Evolutionary conservation across 805 yeast genomes (phyloP), one percentile per base, ranked within the genome.

Genomic region (Candida takata): DNA sequence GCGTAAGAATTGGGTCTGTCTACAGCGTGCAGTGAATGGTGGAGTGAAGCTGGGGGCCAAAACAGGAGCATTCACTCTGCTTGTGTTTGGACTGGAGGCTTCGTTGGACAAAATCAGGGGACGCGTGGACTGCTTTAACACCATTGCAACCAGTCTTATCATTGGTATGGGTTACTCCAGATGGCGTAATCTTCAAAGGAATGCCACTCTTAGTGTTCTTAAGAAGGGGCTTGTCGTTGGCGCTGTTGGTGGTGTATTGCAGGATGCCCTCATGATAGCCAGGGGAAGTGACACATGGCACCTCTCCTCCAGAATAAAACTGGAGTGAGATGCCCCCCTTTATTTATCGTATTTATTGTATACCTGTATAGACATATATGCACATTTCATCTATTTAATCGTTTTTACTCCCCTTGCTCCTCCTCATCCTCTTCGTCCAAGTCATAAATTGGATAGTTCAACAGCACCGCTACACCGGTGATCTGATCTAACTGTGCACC

Each of bases 401-500:
- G 37, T 27, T 28, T 20, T 31, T 47, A 37, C 13, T 50, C 52
- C 35, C 32, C 33, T 16, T 38, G 31, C 4, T 34, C 40, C 10
- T 68, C 75, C 10, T 67, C 74, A 5, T 66, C 69, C 13, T 63
- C 74, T 27, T 74, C 82, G 29, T 82, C 94, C 27, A 82, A 72
- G 39, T 84, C 94, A 0, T 83, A 85, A 5, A 87, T 62, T 0
- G 97, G 95, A 54, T 82, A 92, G 42, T 77, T 79, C 44, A 88
- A 64, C 26, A 90, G 71, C 37, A 85, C 92, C 0, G 97, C 98
- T 20, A 87, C 74, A 36, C 97, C 98, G 0, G 96, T 84, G 44
- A 92, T 68, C 46, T 81, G 85, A 55, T 87, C 84, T 40, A 90
- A 62, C 58, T 90, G 97, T 48, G 79, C 82, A 12, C 98, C 98